Evolutionary conservation across 768 basidiomycete genomes (phyloP), one percentile per base, ranked within the genome.

Genomic region (Lentinula lateritia): DNA sequence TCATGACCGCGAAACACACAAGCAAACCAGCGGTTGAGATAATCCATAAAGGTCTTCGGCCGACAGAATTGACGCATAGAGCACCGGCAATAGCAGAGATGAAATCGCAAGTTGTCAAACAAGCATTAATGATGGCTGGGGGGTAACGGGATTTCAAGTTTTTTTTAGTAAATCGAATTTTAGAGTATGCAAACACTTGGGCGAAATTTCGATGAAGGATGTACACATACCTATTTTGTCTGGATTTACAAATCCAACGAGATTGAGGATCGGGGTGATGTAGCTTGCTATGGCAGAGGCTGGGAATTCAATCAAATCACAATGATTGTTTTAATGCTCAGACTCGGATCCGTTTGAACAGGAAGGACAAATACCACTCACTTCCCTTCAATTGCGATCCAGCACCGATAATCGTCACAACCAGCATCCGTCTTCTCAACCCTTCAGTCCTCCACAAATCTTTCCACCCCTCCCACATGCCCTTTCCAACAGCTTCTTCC

Each of bases 311-410:
- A 55, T 39, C 38, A 50, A 32, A 10, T 16, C 28, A 28, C 28
- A 28, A 28, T 28, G 28, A 28, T 28, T 28, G 28, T 28, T 28
- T 28, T 23, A 23, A 3, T 2, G 2, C 28, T 28, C 28, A 28
- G 13, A 28, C 7, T 54, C 10, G 16, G 5, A 41, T 3, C 45
- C 16, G 20, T 6, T 6, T 7, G n/a, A 54, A 39, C 7, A 20
- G 18, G 38, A 35, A 32, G 3, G 15, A n/a, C 7, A 12, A 41
- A 8, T 9, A 23, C 23, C 5, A 42, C 55, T 56, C 39, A 56
- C 55, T 56, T 13, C 55, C 55, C 41, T 56, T 56, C 42, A 56
- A 20, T n/a, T 56, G 55, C 41, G 55, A 56, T 43, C 55, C 55
- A 23, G 55, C 55, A 23, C 39, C 55, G 28, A 56, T 56, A 42